Base-by-base conservation (phyloP, 2,329 filamentous ascomycete species). In the Paecilomyces dactylethromorphus region DNA sequence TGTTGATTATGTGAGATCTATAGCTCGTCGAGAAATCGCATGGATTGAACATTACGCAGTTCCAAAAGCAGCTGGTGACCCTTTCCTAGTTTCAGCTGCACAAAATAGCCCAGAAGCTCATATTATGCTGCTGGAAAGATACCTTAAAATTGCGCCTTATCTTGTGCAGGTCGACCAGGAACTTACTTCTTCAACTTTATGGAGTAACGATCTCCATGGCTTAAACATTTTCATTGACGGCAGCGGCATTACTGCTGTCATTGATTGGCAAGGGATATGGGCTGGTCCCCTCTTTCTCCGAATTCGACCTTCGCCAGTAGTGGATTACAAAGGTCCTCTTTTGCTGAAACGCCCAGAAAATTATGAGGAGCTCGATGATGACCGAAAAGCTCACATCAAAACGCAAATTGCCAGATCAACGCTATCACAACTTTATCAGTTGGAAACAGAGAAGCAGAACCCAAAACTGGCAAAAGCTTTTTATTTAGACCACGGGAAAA, bases 381-480 rank as follows among this genome's bases (percentile, higher is more conserved):
- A 59, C 0, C 26, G 62, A 8, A 62, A 67, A 55, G 29, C 10
- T 35, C 51, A 57, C 8, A 60, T 68, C 4, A 60, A 64, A 53
- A 49, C 29, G 31, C 32, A 60, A n/a, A 65, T 69, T 8, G 61
- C 57, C 15, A 63, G 58, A 39, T 70, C 64, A 3, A 68, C 62
- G 1, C 51, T 70, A 8, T 59, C 64, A 15, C 62, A 67, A 35
- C 63, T 69, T 33, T 67, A 69, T 26, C 45, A 65, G 53, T 54
- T 63, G 21, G 60, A 66, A 32, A 67, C 60, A 0, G 35, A 60
- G 32, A 57, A 63, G 26, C 49, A 58, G 7, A 66, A 63, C 35
- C 62, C 65, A 5, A 1, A 63, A 0, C 59, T 69, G 24, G 33
- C 63, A 7, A 57, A 57, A 59, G 45, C 63, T 22, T 66, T 66